Evolutionary conservation across 2,329 filamentous ascomycete genomes (phyloP).

Genomic region (Colletotrichum magnum): DNA sequence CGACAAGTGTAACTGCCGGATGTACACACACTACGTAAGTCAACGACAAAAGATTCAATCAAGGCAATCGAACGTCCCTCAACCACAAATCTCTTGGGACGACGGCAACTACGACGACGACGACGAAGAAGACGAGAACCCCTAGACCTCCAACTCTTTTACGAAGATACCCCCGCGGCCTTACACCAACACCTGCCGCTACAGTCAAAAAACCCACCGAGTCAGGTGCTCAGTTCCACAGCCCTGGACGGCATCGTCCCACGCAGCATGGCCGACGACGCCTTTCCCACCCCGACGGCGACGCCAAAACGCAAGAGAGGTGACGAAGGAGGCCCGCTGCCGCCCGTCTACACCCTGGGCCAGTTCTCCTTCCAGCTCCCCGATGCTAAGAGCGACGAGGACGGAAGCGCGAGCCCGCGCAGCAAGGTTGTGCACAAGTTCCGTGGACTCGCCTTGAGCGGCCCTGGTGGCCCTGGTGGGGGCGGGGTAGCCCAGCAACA

Average conservation of each 20-base stretch:
- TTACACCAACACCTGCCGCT: too few species aligned
- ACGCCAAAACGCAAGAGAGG: constrained; percentile 65
- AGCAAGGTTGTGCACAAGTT: constrained; percentile 67
- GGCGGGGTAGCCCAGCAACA: constrained; percentile 56
- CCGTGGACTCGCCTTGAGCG: constrained; percentile 62
- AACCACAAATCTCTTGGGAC: not conserved
- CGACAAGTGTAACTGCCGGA: constrained; percentile 30
- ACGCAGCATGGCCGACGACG: constrained; percentile 35
- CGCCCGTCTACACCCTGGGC: constrained; percentile 46
- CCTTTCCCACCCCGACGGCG: constrained; percentile 39
- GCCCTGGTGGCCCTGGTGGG: constrained; percentile 52
- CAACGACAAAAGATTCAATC: not conserved
- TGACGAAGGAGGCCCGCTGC: constrained; percentile 49
- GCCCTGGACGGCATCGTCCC: not conserved
- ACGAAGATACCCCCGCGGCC: too few species aligned
- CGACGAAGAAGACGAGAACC: too few species aligned
- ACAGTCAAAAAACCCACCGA: constrained; percentile 1
- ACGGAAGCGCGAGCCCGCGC: constrained; percentile 67
- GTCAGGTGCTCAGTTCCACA: constrained; percentile 37
- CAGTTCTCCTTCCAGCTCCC: constrained; percentile 63
- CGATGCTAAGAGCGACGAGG: constrained; percentile 52
- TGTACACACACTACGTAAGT: not conserved
- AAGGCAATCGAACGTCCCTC: not conserved
- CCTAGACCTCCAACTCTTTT: too few species aligned
- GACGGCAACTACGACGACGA: too few species aligned